phyloP scores from a whole-genome alignment of 1,284 basidiomycete genomes.

The Xerocomus cyaneibrunnescens region DNA sequence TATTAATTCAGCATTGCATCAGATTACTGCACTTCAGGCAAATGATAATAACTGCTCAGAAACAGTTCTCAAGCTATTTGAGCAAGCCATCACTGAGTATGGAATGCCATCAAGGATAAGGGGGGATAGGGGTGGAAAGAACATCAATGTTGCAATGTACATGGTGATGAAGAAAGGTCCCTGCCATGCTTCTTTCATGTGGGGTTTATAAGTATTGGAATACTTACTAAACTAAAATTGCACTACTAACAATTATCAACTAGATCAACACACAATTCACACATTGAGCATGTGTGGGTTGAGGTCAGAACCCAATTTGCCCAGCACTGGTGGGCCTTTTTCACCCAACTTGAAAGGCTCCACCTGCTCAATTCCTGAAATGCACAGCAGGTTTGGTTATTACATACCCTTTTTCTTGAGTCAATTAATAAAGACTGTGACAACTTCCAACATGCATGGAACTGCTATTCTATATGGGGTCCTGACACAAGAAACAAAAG shows the following conservation, averaged over 20 bases:
- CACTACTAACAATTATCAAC: too few species aligned
- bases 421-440: slow-evolving; percentile 22
- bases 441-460: slow-evolving; percentile 31
- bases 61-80: slow-evolving; percentile 32
- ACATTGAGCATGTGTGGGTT: slow-evolving; percentile 43
- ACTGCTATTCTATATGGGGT: slow-evolving; percentile 12
- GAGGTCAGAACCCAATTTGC: slow-evolving; percentile 31
- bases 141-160: slow-evolving; percentile 25
- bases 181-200: slow-evolving; percentile 31
- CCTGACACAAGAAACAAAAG: neutral
- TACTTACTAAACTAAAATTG: too few species aligned
- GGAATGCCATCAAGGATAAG: slow-evolving; percentile 13
- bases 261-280: slow-evolving; percentile 8
- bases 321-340: slow-evolving; percentile 32
- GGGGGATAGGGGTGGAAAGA: slow-evolving; percentile 33
- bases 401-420: slow-evolving; percentile 31
- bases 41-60: slow-evolving; percentile 31
- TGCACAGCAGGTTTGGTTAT: slow-evolving; percentile 30
- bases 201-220: slow-evolving; percentile 26
- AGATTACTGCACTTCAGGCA: slow-evolving; percentile 10
- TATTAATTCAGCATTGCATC: too few species aligned
- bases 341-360: slow-evolving; percentile 22
- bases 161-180: slow-evolving; percentile 27
- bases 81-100: neutral
- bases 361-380: slow-evolving; percentile 24